phyloP scores from a whole-genome alignment of 768 basidiomycete genomes.

The Phlebiopsis gigantea region DNA sequence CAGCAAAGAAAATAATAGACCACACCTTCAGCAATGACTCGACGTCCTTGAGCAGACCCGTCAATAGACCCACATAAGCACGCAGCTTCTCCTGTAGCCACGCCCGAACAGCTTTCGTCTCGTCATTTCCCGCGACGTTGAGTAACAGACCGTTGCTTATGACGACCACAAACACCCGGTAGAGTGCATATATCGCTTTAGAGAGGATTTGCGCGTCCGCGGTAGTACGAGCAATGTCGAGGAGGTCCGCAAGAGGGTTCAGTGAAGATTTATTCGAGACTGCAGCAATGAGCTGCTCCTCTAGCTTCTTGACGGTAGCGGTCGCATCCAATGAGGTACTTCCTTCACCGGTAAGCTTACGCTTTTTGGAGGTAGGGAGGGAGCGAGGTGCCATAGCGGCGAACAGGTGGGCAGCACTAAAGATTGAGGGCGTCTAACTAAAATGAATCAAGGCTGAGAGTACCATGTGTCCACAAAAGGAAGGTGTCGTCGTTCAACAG shows the following conservation, averaged over 20 bases:
- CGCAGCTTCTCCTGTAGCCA: slow-evolving; percentile 81
- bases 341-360: slow-evolving; percentile 12
- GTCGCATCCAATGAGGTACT: neutral
- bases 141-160: slow-evolving; percentile 55
- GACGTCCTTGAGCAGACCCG: slow-evolving; percentile 67
- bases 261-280: slow-evolving; percentile 55
- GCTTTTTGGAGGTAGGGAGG: slow-evolving; percentile 22
- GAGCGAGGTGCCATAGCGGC: slow-evolving; percentile 13
- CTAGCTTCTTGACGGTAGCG: slow-evolving; percentile 39
- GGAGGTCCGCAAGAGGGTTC: slow-evolving; percentile 73
- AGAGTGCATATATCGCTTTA: slow-evolving; percentile 78
- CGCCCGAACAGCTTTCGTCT: slow-evolving; percentile 53
- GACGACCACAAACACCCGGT: slow-evolving; percentile 67
- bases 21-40: slow-evolving; percentile 71
- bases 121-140: slow-evolving; percentile 48
- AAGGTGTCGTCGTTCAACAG: neutral
- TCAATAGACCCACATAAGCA: slow-evolving; percentile 63
- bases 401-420: neutral
- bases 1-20: no score
- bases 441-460: neutral
- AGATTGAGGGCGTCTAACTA: neutral
- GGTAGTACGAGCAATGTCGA: slow-evolving; percentile 47
- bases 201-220: slow-evolving; percentile 53
- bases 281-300: slow-evolving; percentile 50
- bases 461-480: neutral